These are phyloP conservation scores for Colletotrichum shisoi DNA, from an alignment of 2,329 filamentous ascomycete species.

Conservation along the genomic window DNA sequence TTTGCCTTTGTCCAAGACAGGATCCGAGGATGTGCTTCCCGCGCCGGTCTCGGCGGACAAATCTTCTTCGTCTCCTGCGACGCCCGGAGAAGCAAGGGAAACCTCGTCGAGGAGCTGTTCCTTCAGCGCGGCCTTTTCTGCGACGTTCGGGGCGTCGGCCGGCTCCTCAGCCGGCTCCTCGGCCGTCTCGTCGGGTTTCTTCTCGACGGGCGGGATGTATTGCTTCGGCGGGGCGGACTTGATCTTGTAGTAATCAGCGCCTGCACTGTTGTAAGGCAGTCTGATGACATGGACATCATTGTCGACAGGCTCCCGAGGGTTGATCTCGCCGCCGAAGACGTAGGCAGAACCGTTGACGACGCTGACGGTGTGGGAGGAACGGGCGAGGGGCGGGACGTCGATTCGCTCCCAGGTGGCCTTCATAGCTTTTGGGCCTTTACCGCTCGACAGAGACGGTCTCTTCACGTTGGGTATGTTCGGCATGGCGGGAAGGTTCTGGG, in stretches of 20 bases:
- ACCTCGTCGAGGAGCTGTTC: conserved; percentile 55
- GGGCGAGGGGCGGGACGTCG: conserved; percentile 63
- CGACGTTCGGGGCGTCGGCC: conserved; percentile 40
- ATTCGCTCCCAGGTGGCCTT: conserved; percentile 70
- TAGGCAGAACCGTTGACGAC: conserved; percentile 64
- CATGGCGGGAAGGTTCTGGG: conserved; percentile 55
- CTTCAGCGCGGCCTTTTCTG: conserved; percentile 41
- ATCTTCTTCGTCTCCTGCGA: conserved; percentile 41
- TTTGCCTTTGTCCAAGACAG: conserved; percentile 52
- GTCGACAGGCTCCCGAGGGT: conserved; percentile 72
- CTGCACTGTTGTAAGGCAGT: conserved; percentile 65
- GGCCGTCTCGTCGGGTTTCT: conserved; percentile 12
- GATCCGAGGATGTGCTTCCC: conserved; percentile 25
- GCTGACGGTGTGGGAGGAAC: conserved; percentile 77
- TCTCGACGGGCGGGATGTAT: conserved; percentile 39
- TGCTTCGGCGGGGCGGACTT: conserved; percentile 55
- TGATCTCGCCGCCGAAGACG: conserved; percentile 80
- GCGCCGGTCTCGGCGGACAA: not conserved
- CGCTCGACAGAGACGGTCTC: conserved; percentile 39
- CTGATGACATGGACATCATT: conserved; percentile 74
- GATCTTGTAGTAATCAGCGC: conserved; percentile 67
- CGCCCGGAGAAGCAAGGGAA: conserved; percentile 49
- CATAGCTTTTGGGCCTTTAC: conserved; percentile 47
- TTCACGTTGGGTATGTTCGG: conserved; percentile 41
- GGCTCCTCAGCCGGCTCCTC: conserved; percentile 4